These are phyloP conservation scores for Sinapis alba DNA, from an alignment of 441 rosid species.

Conservation along the genomic window DNA sequence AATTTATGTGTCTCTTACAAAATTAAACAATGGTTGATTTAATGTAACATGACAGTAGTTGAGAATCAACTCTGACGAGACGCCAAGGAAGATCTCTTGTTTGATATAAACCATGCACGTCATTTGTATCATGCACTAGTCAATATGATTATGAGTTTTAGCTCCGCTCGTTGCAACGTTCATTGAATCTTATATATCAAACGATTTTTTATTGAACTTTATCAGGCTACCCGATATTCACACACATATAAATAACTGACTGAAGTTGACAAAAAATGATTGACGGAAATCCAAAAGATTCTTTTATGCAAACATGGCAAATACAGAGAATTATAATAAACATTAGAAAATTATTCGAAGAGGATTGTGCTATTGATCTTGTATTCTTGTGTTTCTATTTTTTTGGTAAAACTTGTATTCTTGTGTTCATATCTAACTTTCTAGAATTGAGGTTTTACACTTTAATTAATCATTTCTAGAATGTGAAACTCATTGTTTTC, in stretches of 20 bases:
- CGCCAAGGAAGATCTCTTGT: background rate
- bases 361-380: background rate
- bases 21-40: constrained; percentile 15
- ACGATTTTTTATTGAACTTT: background rate
- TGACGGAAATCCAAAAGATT: background rate
- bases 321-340: background rate
- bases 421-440: background rate
- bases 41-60: constrained; percentile 6
- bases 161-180: background rate
- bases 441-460: background rate
- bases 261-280: background rate
- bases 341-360: background rate
- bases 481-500: background rate
- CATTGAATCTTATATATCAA: background rate
- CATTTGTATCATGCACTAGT: background rate
- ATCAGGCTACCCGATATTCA: background rate
- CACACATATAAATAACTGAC: background rate
- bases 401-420: background rate
- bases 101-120: constrained; percentile 10
- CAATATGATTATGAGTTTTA: background rate
- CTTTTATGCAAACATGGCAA: background rate
- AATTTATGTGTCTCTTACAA: constrained; percentile 21
- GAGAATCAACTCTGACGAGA: constrained; percentile 3
- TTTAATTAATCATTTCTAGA: background rate
- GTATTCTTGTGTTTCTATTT: background rate